Evolutionary conservation across 805 yeast genomes (phyloP).

Genomic region (Komagataella ulmi): DNA sequence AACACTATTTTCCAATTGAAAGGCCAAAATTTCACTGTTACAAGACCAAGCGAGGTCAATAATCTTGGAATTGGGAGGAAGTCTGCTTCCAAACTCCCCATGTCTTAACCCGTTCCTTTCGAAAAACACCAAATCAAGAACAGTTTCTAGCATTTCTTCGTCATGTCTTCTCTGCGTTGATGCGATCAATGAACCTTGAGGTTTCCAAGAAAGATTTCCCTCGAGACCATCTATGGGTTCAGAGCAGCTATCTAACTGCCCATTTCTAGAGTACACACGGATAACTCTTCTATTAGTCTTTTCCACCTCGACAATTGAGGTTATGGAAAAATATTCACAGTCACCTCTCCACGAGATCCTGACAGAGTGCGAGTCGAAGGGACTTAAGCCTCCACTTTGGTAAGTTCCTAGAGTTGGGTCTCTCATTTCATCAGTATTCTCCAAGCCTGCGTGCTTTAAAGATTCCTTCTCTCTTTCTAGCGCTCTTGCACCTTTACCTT

Average conservation of each 20-base stretch:
- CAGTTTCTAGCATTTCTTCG: conserved; percentile 32
- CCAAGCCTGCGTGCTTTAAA: conserved; percentile 54
- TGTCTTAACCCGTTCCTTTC: conserved; percentile 91
- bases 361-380: conserved; percentile 33
- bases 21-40: conserved; percentile 65
- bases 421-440: conserved; percentile 40
- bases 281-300: conserved; percentile 53
- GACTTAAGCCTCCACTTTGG: conserved; percentile 54
- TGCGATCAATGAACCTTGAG: conserved; percentile 81
- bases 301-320: conserved; percentile 40
- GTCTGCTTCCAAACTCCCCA: conserved; percentile 66
- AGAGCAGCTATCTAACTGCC: conserved; percentile 71
- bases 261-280: conserved; percentile 68
- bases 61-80: conserved; percentile 37
- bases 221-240: conserved; percentile 85
- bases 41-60: conserved; percentile 62
- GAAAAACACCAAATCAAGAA: conserved; percentile 55
- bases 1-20: conserved; percentile 47
- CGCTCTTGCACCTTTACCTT: conserved; percentile 84
- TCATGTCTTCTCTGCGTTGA: conserved; percentile 57
- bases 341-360: conserved; percentile 92
- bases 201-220: conserved; percentile 71
- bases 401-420: conserved; percentile 82
- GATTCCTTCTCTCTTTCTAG: conserved; percentile 49
- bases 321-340: conserved; percentile 67